phyloP scores from a whole-genome alignment of 805 yeast genomes.

The Lipomyces lipofer region DNA sequence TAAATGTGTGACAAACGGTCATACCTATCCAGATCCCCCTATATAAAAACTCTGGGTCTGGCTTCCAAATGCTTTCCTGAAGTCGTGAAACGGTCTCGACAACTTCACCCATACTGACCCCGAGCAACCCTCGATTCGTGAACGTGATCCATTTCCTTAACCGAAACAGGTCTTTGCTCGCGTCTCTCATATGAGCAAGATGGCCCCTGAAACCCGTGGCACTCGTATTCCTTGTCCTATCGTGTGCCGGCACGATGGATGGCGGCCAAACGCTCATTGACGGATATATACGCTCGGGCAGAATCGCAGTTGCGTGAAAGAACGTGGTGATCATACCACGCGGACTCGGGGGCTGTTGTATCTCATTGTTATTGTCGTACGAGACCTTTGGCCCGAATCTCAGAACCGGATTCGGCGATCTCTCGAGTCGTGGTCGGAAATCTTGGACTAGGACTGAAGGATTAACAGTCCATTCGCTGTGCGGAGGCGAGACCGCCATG shows the following conservation, averaged over 20 bases:
- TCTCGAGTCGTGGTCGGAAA: constrained; percentile 16
- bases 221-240: constrained; percentile 32
- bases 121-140: constrained; percentile 6
- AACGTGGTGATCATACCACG: constrained; percentile 20
- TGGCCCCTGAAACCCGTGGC: constrained; percentile 32
- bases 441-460: constrained; percentile 18
- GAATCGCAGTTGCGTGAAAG: constrained; percentile 28
- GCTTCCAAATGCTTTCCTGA: constrained; percentile 14
- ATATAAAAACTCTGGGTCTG: constrained; percentile 25
- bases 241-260: constrained; percentile 27
- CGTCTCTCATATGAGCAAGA: constrained; percentile 16
- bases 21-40: constrained; percentile 39
- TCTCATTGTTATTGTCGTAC: constrained; percentile 25
- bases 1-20: too few relatives aligned
- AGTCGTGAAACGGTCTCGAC: constrained; percentile 35
- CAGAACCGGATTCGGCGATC: constrained; percentile 16
- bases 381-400: constrained; percentile 10
- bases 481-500: constrained; percentile 3
- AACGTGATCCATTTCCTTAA: constrained; percentile 25
- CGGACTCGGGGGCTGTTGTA: constrained; percentile 16
- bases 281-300: constrained; percentile 31
- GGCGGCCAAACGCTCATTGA: constrained; percentile 37
- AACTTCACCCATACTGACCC: constrained; percentile 26
- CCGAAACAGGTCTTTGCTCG: constrained; percentile 28
- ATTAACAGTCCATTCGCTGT: constrained; percentile 15